phyloP scores from a whole-genome alignment of 495 filamentous ascomycete species.

The Penicillium bovifimosum region DNA sequence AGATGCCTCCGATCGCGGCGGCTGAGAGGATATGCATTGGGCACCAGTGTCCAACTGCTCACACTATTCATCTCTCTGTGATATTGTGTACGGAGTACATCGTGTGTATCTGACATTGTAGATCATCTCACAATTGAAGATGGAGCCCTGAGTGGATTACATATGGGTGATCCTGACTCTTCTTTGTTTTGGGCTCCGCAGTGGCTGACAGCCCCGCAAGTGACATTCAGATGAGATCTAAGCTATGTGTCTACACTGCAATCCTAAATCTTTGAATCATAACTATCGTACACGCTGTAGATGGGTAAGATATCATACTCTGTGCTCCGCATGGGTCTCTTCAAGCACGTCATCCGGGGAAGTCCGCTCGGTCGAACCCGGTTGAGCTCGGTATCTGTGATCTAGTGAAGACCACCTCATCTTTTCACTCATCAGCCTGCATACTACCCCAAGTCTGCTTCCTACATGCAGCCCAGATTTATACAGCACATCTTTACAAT shows the following conservation, averaged over 20 bases:
- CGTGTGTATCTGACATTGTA: not conserved
- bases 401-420: constrained; percentile 6
- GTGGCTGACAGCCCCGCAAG: constrained; percentile 29
- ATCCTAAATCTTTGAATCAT: not conserved
- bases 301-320: not conserved
- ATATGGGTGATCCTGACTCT: constrained; percentile 2
- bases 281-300: not conserved
- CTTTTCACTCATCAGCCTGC: not conserved
- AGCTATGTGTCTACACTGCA: not conserved
- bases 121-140: constrained; percentile 1
- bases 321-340: constrained; percentile 6
- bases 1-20: constrained; percentile 1
- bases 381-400: not conserved
- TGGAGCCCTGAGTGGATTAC: constrained; percentile 4
- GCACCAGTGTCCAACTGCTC: not conserved
- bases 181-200: constrained; percentile 18
- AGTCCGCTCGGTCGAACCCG: not conserved
- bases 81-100: not conserved
- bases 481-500: not conserved
- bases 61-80: not conserved
- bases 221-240: constrained; percentile 16
- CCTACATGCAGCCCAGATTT: constrained; percentile 6
- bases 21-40: not conserved
- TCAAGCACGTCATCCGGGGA: constrained; percentile 12
- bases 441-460: not conserved